Conservation (phyloP, 805 yeast genomes). For the Scheffersomyces ergatensis region DNA sequence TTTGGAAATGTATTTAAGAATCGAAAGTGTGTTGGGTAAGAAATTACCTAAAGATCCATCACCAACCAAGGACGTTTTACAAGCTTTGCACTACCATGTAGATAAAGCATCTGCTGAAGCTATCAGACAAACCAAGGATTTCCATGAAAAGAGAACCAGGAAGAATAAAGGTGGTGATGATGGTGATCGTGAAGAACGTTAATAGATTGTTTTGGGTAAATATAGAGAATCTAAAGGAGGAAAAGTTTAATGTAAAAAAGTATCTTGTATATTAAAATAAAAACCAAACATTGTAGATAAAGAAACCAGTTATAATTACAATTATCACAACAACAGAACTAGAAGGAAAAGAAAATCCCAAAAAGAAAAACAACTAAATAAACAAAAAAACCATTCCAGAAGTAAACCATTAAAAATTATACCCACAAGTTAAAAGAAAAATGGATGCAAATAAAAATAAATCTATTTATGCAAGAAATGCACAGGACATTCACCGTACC, state of each 20-base stretch:
- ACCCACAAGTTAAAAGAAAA: not conserved
- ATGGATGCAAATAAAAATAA: slow-evolving; percentile 1
- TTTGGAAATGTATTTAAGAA: slow-evolving; percentile 80
- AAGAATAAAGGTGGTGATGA: slow-evolving; percentile 31
- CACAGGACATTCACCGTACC: slow-evolving; percentile 84
- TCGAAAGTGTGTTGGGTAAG: slow-evolving; percentile 82
- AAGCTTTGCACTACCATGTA: slow-evolving; percentile 78
- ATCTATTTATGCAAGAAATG: slow-evolving; percentile 45
- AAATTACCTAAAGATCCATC: slow-evolving; percentile 78
- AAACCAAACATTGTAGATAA: too few relatives aligned
- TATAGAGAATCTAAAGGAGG: too few relatives aligned
- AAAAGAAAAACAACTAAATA: too few relatives aligned
- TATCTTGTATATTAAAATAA: too few relatives aligned
- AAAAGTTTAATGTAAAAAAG: too few relatives aligned
- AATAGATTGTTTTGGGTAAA: slow-evolving; percentile 2
- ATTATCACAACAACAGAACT: too few relatives aligned
- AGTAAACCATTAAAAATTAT: not conserved
- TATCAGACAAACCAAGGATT: slow-evolving; percentile 70
- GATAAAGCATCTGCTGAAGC: slow-evolving; percentile 93
- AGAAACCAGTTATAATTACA: too few relatives aligned
- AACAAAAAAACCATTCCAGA: not conserved
- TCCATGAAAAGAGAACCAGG: slow-evolving; percentile 40
- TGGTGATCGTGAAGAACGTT: slow-evolving; percentile 31
- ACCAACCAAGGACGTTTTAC: slow-evolving; percentile 73
- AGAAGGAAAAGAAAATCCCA: too few relatives aligned